Conservation (phyloP, 352 stramenopile genomes). For the Globisporangium apiculatum region DNA sequence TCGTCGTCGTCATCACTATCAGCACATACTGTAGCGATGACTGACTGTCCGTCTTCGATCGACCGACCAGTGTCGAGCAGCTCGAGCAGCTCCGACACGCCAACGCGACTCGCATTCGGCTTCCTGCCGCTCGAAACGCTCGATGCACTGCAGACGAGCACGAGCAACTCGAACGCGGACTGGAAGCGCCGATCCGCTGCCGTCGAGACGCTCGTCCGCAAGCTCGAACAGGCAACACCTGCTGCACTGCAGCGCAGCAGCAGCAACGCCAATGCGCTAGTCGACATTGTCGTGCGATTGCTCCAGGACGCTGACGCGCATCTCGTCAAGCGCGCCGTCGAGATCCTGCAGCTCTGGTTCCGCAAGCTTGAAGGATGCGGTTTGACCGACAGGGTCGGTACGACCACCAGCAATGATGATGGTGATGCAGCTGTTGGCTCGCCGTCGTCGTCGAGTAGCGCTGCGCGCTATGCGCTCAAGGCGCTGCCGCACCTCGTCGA, state of each 20-base stretch:
- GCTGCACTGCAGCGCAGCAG: slow-evolving; percentile 10
- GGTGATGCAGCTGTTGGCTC: too few species aligned
- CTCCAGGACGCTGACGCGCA: slow-evolving; percentile 63
- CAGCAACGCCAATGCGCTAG: slow-evolving; percentile 24
- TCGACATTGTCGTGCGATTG: slow-evolving; percentile 40
- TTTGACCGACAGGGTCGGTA: not conserved
- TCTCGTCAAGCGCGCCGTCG: slow-evolving; percentile 55
- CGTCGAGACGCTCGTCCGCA: slow-evolving; percentile 46
- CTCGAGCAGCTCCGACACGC: not conserved
- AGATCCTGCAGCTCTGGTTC: slow-evolving; percentile 51
- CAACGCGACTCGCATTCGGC: slow-evolving; percentile 23
- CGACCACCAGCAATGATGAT: not conserved
- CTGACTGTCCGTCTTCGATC: not conserved
- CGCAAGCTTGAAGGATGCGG: slow-evolving; percentile 25
- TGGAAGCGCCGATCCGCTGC: slow-evolving; percentile 61
- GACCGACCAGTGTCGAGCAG: not conserved
- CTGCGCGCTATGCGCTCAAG: slow-evolving; percentile 4
- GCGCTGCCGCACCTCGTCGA: slow-evolving; percentile 46
- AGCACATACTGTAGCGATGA: not conserved
- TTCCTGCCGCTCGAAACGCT: slow-evolving; percentile 40
- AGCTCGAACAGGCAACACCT: slow-evolving; percentile 26
- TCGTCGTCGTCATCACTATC: not conserved
- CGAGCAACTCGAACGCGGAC: slow-evolving; percentile 58
- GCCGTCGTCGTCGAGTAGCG: too few species aligned
- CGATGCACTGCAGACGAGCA: slow-evolving; percentile 20